Evolutionary conservation across 2,329 filamentous ascomycete species (phyloP).

Genomic region (Sporothrix protearum): DNA sequence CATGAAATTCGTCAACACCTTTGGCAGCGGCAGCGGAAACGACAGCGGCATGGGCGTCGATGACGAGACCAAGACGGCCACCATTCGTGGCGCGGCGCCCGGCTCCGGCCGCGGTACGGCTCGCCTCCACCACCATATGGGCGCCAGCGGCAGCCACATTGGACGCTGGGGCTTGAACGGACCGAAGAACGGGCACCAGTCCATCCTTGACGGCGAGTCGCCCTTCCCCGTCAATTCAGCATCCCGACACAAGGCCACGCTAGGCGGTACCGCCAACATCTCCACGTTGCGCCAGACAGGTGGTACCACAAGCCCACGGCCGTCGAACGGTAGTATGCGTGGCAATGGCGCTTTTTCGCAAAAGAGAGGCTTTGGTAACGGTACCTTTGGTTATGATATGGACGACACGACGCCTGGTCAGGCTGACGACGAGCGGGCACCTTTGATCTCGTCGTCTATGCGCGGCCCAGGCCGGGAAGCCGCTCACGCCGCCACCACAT

Average conservation of each 20-base stretch:
- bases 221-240: constrained; percentile 59
- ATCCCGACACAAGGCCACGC: constrained; percentile 55
- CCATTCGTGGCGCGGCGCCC: constrained; percentile 55
- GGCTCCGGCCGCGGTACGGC: constrained; percentile 63
- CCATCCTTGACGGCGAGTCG: constrained; percentile 72
- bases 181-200: constrained; percentile 62
- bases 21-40: constrained; percentile 59
- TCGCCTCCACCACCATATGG: constrained; percentile 70
- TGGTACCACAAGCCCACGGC: constrained; percentile 68
- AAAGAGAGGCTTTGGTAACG: constrained; percentile 29
- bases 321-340: constrained; percentile 30
- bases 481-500: constrained; percentile 54
- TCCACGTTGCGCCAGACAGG: constrained; percentile 46
- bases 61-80: constrained; percentile 60
- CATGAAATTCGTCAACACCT: constrained; percentile 92
- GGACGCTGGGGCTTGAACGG: constrained; percentile 71
- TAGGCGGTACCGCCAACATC: constrained; percentile 32
- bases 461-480: constrained; percentile 55
- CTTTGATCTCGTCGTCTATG: constrained; percentile 61
- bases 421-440: constrained; percentile 84
- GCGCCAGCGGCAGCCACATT: constrained; percentile 39
- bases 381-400: constrained; percentile 68
- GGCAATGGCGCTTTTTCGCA: constrained; percentile 23
- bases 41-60: constrained; percentile 59
- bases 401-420: constrained; percentile 66